These are phyloP conservation scores for Verticillium zaregamsianum DNA, from an alignment of 2,329 filamentous ascomycete genomes.

Conservation along the genomic window DNA sequence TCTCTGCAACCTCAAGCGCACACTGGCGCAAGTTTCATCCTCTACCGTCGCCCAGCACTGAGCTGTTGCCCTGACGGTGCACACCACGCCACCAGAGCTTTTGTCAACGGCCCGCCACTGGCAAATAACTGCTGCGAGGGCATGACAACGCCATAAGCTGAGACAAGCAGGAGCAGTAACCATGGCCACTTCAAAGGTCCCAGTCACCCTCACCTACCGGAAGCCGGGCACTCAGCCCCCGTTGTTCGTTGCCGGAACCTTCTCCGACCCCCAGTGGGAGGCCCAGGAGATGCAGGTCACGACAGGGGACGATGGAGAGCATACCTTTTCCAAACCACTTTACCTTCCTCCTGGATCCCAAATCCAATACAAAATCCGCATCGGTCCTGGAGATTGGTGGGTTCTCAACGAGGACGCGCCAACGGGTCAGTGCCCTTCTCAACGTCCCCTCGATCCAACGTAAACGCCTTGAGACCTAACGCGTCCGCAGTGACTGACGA, in stretches of 20 bases:
- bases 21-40: not conserved
- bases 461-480: not conserved
- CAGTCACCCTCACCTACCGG: conserved; percentile 57
- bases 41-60: not conserved
- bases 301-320: conserved; percentile 45
- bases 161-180: conserved; percentile 1
- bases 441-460: not conserved
- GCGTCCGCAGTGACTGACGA: conserved; percentile 31
- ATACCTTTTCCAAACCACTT: conserved; percentile 55
- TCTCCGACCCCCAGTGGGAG: conserved; percentile 64
- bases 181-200: conserved; percentile 32
- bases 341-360: conserved; percentile 50
- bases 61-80: not conserved
- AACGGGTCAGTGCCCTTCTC: conserved; percentile 40
- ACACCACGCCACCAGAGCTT: not conserved
- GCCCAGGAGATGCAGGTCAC: conserved; percentile 60
- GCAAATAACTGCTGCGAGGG: not conserved
- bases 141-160: not conserved
- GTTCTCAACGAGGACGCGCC: conserved; percentile 59
- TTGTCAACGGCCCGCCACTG: not conserved
- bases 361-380: conserved; percentile 72
- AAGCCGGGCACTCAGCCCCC: conserved; percentile 59
- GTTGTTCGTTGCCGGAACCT: conserved; percentile 66
- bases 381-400: conserved; percentile 67
- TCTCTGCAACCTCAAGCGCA: not conserved